Evolutionary conservation across 805 yeast species (phyloP), one percentile per base, ranked within the genome.

Genomic region (Candida ulmi): DNA sequence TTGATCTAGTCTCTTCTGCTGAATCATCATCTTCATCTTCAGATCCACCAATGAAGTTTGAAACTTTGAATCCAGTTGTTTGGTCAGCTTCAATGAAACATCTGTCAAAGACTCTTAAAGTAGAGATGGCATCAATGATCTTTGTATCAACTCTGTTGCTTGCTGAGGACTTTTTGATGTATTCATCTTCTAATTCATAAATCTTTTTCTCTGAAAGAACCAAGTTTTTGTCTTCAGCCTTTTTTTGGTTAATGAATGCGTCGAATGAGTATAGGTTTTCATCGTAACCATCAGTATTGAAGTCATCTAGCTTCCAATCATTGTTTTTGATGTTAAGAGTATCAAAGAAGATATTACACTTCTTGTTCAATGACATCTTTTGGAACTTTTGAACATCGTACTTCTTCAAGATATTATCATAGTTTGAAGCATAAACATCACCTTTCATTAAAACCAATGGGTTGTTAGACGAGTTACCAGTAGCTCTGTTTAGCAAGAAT

Each of bases 251-350:
- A 9, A 54, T 19, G 35, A 37, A 52, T 21, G 46, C 50, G 8
- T 44, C 41, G 18, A 45, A 47, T 11, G 46, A 33, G 24, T 45
- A 40, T 26, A 35, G 46, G 32, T 47, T 42, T 21, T 51, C 57
- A 29, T 51, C 47, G 30, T 54, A 50, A 11, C 48, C 50, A 7
- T 29, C 37, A 2, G 50, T 44, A 30, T 46, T 42, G 17, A 42
- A 54, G 37, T 51, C 41, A 18, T 46, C 45, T 2, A 54, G 28
- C 26, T 38, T 45, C 58, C 58, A 54, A 15, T 40, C 35, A 1
- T 39, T 40, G 9, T 49, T 30, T 2, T 35, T 18, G 1, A 17
- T 11, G 5, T 32, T 29, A 13, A 54, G 31, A 11, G 36, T 17
- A 7, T 45, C 42, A 31, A 54, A 54, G 37, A 36, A 54, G 8